phyloP scores from a whole-genome alignment of 345 rosid genomes.

The Melaleuca quinquenervia region DNA sequence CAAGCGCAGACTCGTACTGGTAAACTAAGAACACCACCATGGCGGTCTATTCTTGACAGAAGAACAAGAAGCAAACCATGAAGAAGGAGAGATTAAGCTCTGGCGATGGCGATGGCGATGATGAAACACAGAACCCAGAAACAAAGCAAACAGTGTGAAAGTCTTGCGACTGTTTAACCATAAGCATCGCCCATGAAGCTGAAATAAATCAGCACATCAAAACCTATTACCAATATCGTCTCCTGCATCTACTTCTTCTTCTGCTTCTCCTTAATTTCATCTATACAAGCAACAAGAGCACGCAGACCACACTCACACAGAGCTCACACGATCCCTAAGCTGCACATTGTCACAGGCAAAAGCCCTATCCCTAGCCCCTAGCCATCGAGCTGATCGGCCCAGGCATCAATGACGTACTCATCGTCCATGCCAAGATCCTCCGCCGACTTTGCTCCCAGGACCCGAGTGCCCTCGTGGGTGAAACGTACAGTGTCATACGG shows the following conservation, averaged over 20 bases:
- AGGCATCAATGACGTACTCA: background rate
- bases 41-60: background rate
- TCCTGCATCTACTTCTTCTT: background rate
- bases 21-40: background rate
- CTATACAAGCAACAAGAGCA: background rate
- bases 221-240: background rate
- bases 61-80: background rate
- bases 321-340: background rate
- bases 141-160: background rate
- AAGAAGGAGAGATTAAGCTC: background rate
- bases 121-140: background rate
- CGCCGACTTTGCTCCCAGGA: background rate
- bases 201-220: background rate
- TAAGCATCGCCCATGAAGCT: background rate
- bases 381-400: background rate
- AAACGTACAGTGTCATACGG: background rate
- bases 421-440: background rate
- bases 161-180: background rate
- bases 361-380: background rate
- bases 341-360: background rate
- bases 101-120: background rate
- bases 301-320: background rate
- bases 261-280: background rate
- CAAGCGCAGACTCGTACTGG: background rate
- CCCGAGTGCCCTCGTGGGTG: background rate